Base-by-base conservation (phyloP, 805 yeast species). In the Candida verbasci region DNA sequence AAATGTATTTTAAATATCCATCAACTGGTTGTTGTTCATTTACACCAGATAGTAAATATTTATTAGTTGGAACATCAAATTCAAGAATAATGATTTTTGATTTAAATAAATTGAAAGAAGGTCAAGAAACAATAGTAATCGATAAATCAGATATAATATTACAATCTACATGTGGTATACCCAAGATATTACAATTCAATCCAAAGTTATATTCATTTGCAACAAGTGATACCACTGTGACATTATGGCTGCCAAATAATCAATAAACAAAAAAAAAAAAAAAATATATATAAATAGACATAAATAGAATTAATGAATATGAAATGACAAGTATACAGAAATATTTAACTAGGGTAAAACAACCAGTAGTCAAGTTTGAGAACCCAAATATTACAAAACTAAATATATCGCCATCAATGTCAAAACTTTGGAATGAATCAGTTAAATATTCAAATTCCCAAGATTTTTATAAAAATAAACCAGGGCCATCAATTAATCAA, bases 191-290 rank as follows among this genome's bases (percentile, higher is more conserved):
- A 9, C 62, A 70, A 16, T 80, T 80, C 55, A 79, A 80, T 46
- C 91, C 91, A 2, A 72, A 72, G 43, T 55, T 74, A 24, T 65
- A 77, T 53, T 66, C 73, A 40, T 53, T 84, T 45, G 83, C 86
- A 2, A 70, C 87, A 1, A 86, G 85, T 6, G 84, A 79, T 50
- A 71, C 52, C 31, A 44, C 52, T 5, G 71, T 66, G 7, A 41
- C 58, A 6, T 44, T 67, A 22, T 67, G 72, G 72, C 58, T 57
- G 38, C 62, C 70, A 15, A 29, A 33, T 24, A 12, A 11, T 12
- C 9, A 7, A 9, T 23, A n/a, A n/a, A n/a, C n/a, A n/a, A n/a
- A n/a, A n/a, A n/a, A n/a, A n/a, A n/a, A n/a, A n/a, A n/a, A n/a
- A 22, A 20, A 15, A 17, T 11, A 4, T 8, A 20, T 12, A 28